Evolutionary conservation across 768 basidiomycete genomes (phyloP).

Genomic region (Pholiota microspora): DNA sequence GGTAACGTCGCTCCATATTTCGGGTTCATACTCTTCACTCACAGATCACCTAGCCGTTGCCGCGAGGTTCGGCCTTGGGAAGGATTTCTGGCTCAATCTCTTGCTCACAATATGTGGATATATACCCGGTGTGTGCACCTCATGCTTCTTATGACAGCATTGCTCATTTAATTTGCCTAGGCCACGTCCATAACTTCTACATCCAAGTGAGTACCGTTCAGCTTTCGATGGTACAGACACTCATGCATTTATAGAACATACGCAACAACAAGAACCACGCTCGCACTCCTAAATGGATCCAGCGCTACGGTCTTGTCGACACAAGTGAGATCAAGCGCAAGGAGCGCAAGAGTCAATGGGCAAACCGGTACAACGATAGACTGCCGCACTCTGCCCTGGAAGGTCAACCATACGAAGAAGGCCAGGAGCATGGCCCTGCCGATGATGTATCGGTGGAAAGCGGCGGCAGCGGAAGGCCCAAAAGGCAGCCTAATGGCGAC

Average conservation of each 20-base stretch:
- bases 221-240: too few relatives aligned
- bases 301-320: slow-evolving; percentile 87
- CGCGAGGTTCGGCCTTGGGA: slow-evolving; percentile 87
- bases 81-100: slow-evolving; percentile 89
- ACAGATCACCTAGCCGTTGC: slow-evolving; percentile 68
- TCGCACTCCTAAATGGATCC: slow-evolving; percentile 95
- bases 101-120: slow-evolving; percentile 89
- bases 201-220: slow-evolving; percentile 67
- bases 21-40: not conserved
- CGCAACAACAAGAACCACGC: slow-evolving; percentile 91
- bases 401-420: slow-evolving; percentile 73
- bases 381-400: slow-evolving; percentile 67
- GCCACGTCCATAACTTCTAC: slow-evolving; percentile 92
- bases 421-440: slow-evolving; percentile 58
- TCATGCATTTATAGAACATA: slow-evolving; percentile 63
- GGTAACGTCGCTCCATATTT: slow-evolving; percentile 44
- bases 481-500: slow-evolving; percentile 45
- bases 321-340: slow-evolving; percentile 75
- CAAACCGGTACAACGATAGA: slow-evolving; percentile 81
- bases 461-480: slow-evolving; percentile 21
- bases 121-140: slow-evolving; percentile 62
- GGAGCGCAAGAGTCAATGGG: slow-evolving; percentile 84
- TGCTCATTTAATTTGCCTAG: slow-evolving; percentile 32
- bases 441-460: slow-evolving; percentile 35
- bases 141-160: not conserved